These are phyloP conservation scores for Amanita muscaria DNA, from an alignment of 768 basidiomycete genomes.

Conservation along the genomic window DNA sequence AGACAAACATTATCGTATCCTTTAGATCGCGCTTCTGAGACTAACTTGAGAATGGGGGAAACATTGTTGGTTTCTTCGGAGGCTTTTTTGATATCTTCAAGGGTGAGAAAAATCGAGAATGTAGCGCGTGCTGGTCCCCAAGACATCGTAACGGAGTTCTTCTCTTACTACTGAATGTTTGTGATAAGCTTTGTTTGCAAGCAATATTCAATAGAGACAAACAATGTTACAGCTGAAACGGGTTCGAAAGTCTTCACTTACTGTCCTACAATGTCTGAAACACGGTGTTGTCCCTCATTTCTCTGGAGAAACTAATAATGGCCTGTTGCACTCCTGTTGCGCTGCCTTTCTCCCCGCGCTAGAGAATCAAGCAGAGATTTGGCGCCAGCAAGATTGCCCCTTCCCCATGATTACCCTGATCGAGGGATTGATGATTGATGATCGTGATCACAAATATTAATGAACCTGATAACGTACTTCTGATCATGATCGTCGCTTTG, in stretches of 20 bases:
- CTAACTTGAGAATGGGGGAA: constrained; percentile 43
- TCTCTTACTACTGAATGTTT: constrained; percentile 4
- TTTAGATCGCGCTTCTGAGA: constrained; percentile 44
- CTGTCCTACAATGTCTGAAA: too few relatives aligned
- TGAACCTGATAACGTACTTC: constrained; percentile 13
- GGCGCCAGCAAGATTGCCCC: too few relatives aligned
- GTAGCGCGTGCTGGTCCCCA: constrained; percentile 29
- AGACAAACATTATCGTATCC: constrained; percentile 73
- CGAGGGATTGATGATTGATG: constrained; percentile 10
- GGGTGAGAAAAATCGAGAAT: constrained; percentile 29
- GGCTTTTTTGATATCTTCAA: constrained; percentile 33
- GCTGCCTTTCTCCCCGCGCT: too few relatives aligned
- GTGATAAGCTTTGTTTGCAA: constrained; percentile 12
- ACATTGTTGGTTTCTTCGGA: constrained; percentile 18
- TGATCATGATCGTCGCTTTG: constrained; percentile 23
- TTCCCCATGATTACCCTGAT: constrained; percentile 9
- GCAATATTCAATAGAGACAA: constrained; percentile 18
- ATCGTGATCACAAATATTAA: constrained; percentile 18
- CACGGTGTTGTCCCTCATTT: too few relatives aligned
- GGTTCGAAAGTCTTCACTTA: too few relatives aligned
- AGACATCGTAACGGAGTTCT: constrained; percentile 15
- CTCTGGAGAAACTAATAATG: too few relatives aligned
- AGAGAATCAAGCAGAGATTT: too few relatives aligned
- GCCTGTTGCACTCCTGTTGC: too few relatives aligned
- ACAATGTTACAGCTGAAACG: too few relatives aligned